Base-by-base conservation (phyloP, 495 filamentous ascomycete genomes). In the Trypethelium eluteriae region DNA sequence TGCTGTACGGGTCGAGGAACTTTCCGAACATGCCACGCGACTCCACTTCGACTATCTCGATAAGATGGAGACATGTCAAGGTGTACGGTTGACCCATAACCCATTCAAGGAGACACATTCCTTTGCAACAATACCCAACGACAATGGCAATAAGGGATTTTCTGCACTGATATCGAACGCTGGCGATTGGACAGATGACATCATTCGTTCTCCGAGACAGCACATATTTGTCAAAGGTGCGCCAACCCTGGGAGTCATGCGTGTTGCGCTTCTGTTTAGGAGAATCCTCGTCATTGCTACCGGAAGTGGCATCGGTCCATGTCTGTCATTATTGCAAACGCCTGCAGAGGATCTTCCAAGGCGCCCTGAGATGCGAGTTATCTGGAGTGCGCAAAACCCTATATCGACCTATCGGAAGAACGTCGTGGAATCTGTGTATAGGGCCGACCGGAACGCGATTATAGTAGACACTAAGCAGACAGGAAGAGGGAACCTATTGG, bases 301-400 rank as follows among this genome's bases (percentile, higher is more conserved):
- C 0, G 91, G 91, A 25, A 91, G 88, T 7, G 91, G 91, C 38
- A 93, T 94, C 65, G 90, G 90, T 0, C 90, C 86, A 5, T 84
- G 82, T 69, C 76, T 89, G 11, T 81, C 81, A 0, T 83, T 82
- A 73, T 72, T 84, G n/a, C 66, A 72, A 39, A 53, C 53, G 2
- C 25, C 81, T 63, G 80, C 79, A 9, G 53, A 59, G 7, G 76
- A 65, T 44, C 62, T 82, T 2, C 78, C 77, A 1, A 11, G 53
- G 36, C 53, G 53, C 7, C 53, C 53, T 36, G 7, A 35, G 53
- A 77, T 83, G 67, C 83, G 85, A 1, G 78, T 88, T 2, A 74
- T 88, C 44, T 88, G 85, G 85, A 82, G 81, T 56, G 83, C 85
- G 12, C 79, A 80, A 3, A 77, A 78, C 14, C 85, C 85, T 2